Base-by-base conservation (phyloP, 208 protist species). In the Acanthamoeba culbertsoni region DNA sequence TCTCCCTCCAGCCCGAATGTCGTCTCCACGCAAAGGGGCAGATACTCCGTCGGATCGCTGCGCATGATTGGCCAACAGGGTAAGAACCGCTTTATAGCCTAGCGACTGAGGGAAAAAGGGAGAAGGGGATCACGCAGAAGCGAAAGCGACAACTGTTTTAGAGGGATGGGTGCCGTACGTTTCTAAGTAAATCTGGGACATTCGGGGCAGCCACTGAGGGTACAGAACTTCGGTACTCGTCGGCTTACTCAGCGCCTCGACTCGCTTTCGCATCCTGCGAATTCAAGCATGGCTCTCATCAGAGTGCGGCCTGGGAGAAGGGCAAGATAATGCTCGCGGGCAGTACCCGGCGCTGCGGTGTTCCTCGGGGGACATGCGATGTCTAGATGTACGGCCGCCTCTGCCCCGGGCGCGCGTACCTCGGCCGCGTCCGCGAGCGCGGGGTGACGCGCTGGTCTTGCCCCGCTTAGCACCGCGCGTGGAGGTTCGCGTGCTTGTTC, bases 331-430 rank as follows among this genome's bases (percentile, higher is more conserved):
- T 35, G 1, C 12, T 16, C 16, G 31, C 14, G 46, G 10, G 26
- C 18, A 12, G n/a, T 86, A 86, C 73, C 37, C 73, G 46, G 73
- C 73, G 26, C 31, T 86, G 7, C 73, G 73, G n/a, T 86, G 73
- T 51, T 86, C 73, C 73, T 86, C 73, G 42, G 73, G 73, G 26
- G 45, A 86, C n/a, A 86, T 42, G 23, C 73, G 73, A 35, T 86
- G 73, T 28, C 73, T 33, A 0, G 73, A 86, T 14, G 73, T 86
- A 42, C 62, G 62, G 16, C 62, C 62, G 8, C 62, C 62, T 6
- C 62, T n/a, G 31, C 62, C 62, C 12, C 62, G 62, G 20, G 62
- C 62, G 12, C 62, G 16, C 28, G 62, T 71, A 5, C 62, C 62
- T 71, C 62, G 62, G 6, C 62, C 62, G 5, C 55, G 55, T 5